phyloP scores from a whole-genome alignment of 2,329 filamentous ascomycete genomes.

The Diplodia seriata region DNA sequence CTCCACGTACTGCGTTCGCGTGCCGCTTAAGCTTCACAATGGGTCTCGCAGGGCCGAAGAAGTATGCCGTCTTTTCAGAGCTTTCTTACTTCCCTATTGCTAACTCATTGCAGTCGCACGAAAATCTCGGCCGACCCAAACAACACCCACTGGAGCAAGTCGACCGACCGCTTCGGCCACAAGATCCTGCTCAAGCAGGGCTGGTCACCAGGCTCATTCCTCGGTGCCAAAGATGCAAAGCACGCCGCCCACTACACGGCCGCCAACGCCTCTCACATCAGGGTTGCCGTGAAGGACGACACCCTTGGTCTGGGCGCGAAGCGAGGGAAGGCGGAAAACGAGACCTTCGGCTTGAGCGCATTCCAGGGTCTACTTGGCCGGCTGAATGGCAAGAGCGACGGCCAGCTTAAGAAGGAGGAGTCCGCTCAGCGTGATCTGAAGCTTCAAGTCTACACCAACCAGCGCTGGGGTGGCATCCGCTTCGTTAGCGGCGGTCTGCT shows the following conservation, averaged over 20 bases:
- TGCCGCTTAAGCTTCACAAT: slow-evolving; percentile 51
- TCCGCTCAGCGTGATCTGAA: slow-evolving; percentile 72
- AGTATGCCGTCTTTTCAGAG: slow-evolving; percentile 55
- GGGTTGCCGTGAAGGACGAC: slow-evolving; percentile 86
- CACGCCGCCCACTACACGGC: slow-evolving; percentile 79
- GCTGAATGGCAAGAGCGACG: slow-evolving; percentile 85
- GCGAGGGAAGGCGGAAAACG: slow-evolving; percentile 69
- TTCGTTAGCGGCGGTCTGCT: slow-evolving; percentile 87
- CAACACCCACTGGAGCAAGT: slow-evolving; percentile 90
- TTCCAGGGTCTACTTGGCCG: slow-evolving; percentile 87
- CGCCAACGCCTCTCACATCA: slow-evolving; percentile 84
- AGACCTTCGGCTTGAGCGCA: slow-evolving; percentile 83
- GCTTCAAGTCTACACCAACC: slow-evolving; percentile 74
- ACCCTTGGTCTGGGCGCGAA: slow-evolving; percentile 88
- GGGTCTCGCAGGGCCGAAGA: slow-evolving; percentile 73
- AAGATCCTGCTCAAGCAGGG: slow-evolving; percentile 87
- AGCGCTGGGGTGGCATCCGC: slow-evolving; percentile 77
- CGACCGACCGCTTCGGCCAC: slow-evolving; percentile 84
- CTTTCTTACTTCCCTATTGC: slow-evolving; percentile 36
- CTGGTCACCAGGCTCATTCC: slow-evolving; percentile 83
- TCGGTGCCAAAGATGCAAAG: slow-evolving; percentile 77
- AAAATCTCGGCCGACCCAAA: slow-evolving; percentile 93
- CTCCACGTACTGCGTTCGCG: background rate
- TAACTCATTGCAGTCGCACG: slow-evolving; percentile 55
- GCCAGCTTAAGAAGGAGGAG: slow-evolving; percentile 73